phyloP scores from a whole-genome alignment of 305 asterid species.

The Fraxinus nigra region DNA sequence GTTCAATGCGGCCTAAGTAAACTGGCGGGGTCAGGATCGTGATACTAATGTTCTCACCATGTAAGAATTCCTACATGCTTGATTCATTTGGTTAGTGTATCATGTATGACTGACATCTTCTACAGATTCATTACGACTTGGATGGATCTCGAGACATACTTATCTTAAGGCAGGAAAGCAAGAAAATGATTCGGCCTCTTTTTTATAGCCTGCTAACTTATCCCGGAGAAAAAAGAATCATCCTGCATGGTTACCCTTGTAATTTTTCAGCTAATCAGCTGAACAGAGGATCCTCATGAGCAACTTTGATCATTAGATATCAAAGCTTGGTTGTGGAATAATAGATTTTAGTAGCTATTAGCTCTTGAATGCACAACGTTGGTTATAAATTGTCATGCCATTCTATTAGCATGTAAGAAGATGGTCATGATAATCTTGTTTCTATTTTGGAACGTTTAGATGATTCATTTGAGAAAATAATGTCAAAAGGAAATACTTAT shows the following conservation, averaged over 20 bases:
- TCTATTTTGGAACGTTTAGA: constrained; percentile 16
- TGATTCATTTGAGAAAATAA: constrained; percentile 12
- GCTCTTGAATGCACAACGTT: background rate
- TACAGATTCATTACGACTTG: background rate
- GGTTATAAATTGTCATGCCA: background rate
- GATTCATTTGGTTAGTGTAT: background rate
- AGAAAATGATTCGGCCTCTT: background rate
- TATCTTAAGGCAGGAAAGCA: background rate
- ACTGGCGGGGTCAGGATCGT: background rate
- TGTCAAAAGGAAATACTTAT: constrained; percentile 5
- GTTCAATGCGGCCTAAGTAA: background rate
- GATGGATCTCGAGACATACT: background rate
- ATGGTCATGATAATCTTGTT: constrained; percentile 15
- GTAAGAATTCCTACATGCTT: background rate
- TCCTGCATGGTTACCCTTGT: background rate
- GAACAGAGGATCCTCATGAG: background rate
- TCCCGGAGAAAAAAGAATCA: background rate
- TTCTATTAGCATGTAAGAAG: background rate
- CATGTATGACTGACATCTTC: background rate
- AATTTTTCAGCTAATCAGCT: background rate
- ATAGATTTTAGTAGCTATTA: background rate
- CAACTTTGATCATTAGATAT: constrained; percentile 4
- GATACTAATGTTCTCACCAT: background rate
- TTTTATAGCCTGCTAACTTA: background rate
- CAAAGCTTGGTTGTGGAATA: background rate